These are phyloP conservation scores for Dryas integrifolia DNA, from an alignment of 331 rosid genomes.

Conservation along the genomic window DNA sequence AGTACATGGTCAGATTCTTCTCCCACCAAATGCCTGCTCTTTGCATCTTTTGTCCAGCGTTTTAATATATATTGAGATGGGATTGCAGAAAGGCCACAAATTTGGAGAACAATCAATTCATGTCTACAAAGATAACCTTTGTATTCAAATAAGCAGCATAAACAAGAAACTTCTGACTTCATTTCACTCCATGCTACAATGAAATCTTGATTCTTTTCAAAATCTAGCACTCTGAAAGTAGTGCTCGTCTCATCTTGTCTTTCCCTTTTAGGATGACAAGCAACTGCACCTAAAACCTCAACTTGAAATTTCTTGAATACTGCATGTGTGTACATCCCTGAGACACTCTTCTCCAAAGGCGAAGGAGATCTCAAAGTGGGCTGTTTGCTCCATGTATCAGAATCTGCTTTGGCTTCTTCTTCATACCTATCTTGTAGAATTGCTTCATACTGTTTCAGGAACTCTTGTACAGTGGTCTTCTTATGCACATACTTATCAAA, in stretches of 20 bases:
- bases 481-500: conserved; percentile 86
- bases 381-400: conserved; percentile 79
- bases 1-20: conserved; percentile 57
- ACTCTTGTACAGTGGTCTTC: conserved; percentile 83
- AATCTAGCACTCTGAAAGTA: conserved; percentile 72
- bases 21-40: conserved; percentile 53
- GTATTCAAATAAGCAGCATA: conserved; percentile 79
- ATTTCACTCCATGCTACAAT: conserved; percentile 62
- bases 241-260: conserved; percentile 54
- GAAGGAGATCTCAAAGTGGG: conserved; percentile 81
- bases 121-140: conserved; percentile 96
- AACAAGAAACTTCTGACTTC: conserved; percentile 70
- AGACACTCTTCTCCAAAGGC: conserved; percentile 81
- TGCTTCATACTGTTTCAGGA: conserved; percentile 69
- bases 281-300: conserved; percentile 92
- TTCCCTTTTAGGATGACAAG: conserved; percentile 84
- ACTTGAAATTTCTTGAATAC: conserved; percentile 88
- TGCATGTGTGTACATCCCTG: conserved; percentile 75
- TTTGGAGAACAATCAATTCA: conserved; percentile 88
- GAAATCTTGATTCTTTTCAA: conserved; percentile 70
- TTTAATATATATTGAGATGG: conserved; percentile 83
- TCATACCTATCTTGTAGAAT: conserved; percentile 89
- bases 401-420: conserved; percentile 98
- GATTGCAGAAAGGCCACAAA: conserved; percentile 62
- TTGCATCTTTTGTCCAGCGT: conserved; percentile 92